Evolutionary conservation across 1,284 basidiomycete species (phyloP).

Genomic region (Ceratobasidium sp.): DNA sequence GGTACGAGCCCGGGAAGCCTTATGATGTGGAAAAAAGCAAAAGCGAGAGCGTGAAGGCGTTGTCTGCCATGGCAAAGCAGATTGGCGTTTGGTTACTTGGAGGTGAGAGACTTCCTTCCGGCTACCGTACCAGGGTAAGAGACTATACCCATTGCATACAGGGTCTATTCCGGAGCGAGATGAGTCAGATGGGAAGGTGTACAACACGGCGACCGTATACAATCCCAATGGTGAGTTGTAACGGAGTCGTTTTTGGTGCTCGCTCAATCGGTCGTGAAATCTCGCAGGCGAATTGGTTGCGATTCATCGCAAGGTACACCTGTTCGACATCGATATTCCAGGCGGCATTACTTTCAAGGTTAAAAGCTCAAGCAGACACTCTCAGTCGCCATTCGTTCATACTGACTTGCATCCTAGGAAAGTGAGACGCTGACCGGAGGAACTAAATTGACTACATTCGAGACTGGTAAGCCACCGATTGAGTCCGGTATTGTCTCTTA

Average conservation of each 20-base stretch:
- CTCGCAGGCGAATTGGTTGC: conserved; percentile 83
- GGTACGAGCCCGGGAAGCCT: conserved; percentile 66
- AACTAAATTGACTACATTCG: conserved; percentile 82
- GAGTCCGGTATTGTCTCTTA: conserved; percentile 2
- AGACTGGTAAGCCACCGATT: conserved; percentile 74
- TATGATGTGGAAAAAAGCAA: conserved; percentile 71
- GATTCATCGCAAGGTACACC: conserved; percentile 92
- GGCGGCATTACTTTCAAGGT: conserved; percentile 98
- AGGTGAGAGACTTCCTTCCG: conserved; percentile 64
- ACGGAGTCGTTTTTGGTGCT: neutral
- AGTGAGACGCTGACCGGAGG: conserved; percentile 93
- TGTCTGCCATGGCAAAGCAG: conserved; percentile 86
- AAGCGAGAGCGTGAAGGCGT: conserved; percentile 86
- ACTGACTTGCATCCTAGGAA: conserved; percentile 69
- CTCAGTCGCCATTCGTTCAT: neutral
- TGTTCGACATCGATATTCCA: conserved; percentile 99
- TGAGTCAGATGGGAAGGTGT: conserved; percentile 74
- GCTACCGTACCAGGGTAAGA: neutral
- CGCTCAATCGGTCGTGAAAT: neutral
- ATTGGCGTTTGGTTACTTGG: conserved; percentile 91
- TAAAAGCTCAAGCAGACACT: conserved; percentile 48
- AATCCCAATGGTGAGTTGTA: conserved; percentile 45
- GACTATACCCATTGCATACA: conserved; percentile 53
- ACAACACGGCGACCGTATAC: conserved; percentile 86
- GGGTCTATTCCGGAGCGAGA: conserved; percentile 93